Base-by-base conservation (phyloP, 1,284 basidiomycete species). In the Apiotrichum montevideense region DNA sequence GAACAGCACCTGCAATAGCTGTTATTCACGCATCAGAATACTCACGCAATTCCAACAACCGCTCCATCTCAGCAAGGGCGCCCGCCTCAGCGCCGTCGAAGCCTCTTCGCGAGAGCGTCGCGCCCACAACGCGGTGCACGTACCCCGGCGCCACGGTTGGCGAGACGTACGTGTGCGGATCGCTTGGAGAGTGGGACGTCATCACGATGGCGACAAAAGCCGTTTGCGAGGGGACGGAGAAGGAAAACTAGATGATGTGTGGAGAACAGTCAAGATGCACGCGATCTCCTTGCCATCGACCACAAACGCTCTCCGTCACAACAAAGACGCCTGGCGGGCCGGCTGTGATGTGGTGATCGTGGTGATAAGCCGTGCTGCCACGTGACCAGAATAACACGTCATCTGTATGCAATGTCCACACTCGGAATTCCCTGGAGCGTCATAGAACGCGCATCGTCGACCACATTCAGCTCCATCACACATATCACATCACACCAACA, bases 41-140 rank as follows among this genome's bases (percentile, higher is more conserved):
- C 73, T 62, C 51, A 75, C 73, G 72, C 21, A 58, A 55, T 50
- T 73, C 70, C 0, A 75, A 53, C 49, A 73, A 43, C 33, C 70
- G 50, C 52, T 73, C 73, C 46, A 73, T 69, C 59, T 75, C 73
- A 1, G 61, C 56, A 2, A 75, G 45, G 5, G 70, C 72, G 7
- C 73, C 73, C 8, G 71, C 68, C 61, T 75, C 72, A 2, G 70
- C 72, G 4, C 63, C 67, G 21, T 72, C 66, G 35, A 72, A 71
- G 1, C 73, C 73, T 21, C 56, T 56, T 14, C 67, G 63, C 11
- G 62, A 55, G 10, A 73, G 51, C 8, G 69, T 58, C 6, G 46
- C 33, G 29, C 69, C 64, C 21, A 72, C 63, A 13, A 71, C 29
- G 29, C 67, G 65, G 7, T 57, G 59, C 14, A 74, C 59, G 57